A percentile compares a stretch with the other conserved stretches of the same genome.
Conservation (phyloP, 805 yeast species). For the Wickerhamiella galacta region DNA sequence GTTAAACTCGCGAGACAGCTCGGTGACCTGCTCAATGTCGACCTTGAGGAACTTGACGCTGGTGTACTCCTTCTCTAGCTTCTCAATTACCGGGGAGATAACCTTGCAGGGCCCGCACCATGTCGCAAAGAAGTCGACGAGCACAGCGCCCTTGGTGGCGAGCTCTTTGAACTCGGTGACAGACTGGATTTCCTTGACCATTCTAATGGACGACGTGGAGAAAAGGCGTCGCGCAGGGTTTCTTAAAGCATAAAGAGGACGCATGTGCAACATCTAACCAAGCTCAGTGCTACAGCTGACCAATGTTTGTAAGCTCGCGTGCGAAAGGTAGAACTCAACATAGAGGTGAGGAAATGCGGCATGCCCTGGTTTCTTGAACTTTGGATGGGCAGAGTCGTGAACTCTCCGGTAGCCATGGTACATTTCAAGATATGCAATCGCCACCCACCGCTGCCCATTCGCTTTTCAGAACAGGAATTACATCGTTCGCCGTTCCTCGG, state of each 20-base stretch:
- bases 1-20: constrained; percentile 53
- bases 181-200: constrained; percentile 38
- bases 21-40: constrained; percentile 73
- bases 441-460: too few species aligned
- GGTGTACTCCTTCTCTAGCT: constrained; percentile 35
- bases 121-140: constrained; percentile 89
- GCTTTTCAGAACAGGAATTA: too few species aligned
- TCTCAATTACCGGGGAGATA: constrained; percentile 84
- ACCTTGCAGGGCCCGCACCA: constrained; percentile 99
- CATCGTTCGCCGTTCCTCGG: too few species aligned
- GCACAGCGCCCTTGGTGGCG: constrained; percentile 57
- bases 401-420: too few species aligned
- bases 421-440: too few species aligned
- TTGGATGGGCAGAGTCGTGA: too few species aligned
- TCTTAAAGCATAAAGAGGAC: constrained; percentile 4
- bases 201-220: constrained; percentile 16
- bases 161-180: constrained; percentile 50
- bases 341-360: too few species aligned
- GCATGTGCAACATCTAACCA: too few species aligned
- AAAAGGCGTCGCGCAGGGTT: neutral
- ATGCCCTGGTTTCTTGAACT: too few species aligned
- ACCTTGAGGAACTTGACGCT: constrained; percentile 69
- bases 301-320: too few species aligned
- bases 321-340: too few species aligned
- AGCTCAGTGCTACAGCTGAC: too few species aligned